A percentile compares a stretch with the other conserved stretches of the same genome.
phyloP scores from a whole-genome alignment of 495 filamentous ascomycete species.

The Daldinia bambusicola region DNA sequence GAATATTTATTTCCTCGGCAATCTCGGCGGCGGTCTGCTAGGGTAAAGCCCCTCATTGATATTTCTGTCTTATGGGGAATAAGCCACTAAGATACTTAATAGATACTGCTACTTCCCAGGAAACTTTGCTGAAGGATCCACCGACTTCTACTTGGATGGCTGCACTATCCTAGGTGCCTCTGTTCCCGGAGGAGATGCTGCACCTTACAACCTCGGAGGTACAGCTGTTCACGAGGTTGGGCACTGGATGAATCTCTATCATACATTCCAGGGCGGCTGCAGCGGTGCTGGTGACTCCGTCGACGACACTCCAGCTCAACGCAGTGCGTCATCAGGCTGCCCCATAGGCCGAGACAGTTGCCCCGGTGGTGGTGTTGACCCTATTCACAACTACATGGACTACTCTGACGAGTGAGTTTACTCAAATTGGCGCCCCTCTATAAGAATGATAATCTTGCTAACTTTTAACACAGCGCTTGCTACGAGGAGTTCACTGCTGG shows the following conservation, averaged over 20 bases:
- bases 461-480: conserved; percentile 46
- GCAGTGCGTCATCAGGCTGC: conserved; percentile 65
- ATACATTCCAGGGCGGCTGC: conserved; percentile 74
- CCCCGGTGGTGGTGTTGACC: conserved; percentile 60
- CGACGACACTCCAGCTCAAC: conserved; percentile 67
- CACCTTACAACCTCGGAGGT: conserved; percentile 66
- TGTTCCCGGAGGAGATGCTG: conserved; percentile 63
- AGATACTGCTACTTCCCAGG: conserved; percentile 64
- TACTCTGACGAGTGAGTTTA: conserved; percentile 65
- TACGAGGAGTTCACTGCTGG: conserved; percentile 59
- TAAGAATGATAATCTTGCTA: not conserved
- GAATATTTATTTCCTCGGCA: conserved; percentile 72
- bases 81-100: not conserved
- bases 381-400: conserved; percentile 75
- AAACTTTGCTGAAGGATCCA: conserved; percentile 46
- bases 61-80: not conserved
- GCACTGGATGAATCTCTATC: conserved; percentile 73
- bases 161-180: conserved; percentile 66
- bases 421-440: not conserved
- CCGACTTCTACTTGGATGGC: conserved; percentile 63
- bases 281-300: conserved; percentile 64
- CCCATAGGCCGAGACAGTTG: conserved; percentile 65
- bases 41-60: conserved; percentile 48
- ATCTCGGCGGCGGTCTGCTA: conserved; percentile 59
- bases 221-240: conserved; percentile 71